Base-by-base conservation (phyloP, 2,329 filamentous ascomycete species). In the Penicillium frequentans region DNA sequence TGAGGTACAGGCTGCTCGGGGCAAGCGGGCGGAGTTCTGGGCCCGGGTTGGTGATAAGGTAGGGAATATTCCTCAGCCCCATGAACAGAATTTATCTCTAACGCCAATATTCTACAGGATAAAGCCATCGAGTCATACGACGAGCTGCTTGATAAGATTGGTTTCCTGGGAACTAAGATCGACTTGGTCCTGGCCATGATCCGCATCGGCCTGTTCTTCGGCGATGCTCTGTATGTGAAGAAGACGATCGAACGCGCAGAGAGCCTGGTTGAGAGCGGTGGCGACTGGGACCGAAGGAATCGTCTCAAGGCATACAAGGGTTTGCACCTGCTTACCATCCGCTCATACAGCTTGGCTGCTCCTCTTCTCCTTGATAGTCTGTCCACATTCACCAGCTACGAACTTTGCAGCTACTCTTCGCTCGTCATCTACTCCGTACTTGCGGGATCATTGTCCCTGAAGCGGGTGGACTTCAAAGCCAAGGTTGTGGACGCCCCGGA, bases 401-500 rank as follows among this genome's bases (percentile, higher is more conserved):
- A 99, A 77, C 86, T 99, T 49, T 99, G 95, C 86, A 93, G 89
- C 64, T 99, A 99, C 81, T 96, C 92, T 57, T 90, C 86, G 59
- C 86, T 99, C 24, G 95, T 99, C 51, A 88, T 97, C 56, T 99
- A 98, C 80, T 92, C 95, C 1, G 93, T 98, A 23, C 87, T 99
- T 33, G 92, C 95, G 35, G 95, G 95, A 57, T 96, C 93, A 7
- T 89, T 98, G 24, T 95, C 93, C 46, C 85, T 99, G 55, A 96
- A 97, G 81, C 90, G 95, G 49, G 91, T 97, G 33, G 95, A 99
- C 76, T 99, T 99, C 85, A 99, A 99, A 83, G 90, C 90, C 64
- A 98, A 98, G 82, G 95, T 99, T 26, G 93, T 99, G 42, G 95
- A 99, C 75, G 95, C 95, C 8, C 93, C 95, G 13, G 95, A 99